phyloP scores from a whole-genome alignment of 352 stramenopile species.

The Phytophthora constricta region DNA sequence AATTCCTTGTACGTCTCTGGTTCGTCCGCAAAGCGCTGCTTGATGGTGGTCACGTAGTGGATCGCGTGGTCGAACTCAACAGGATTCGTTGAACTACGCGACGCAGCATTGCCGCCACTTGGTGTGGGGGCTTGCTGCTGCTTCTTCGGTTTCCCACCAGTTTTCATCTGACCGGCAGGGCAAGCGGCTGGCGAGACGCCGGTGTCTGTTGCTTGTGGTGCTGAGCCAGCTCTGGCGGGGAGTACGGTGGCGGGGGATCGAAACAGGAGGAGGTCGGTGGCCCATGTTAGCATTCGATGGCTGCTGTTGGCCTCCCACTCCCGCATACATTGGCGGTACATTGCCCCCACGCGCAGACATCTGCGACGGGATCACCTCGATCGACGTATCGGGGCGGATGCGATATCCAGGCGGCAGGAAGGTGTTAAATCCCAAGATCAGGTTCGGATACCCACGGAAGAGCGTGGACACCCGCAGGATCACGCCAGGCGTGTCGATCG shows the following conservation, averaged over 20 bases:
- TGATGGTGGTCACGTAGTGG: slow-evolving; percentile 99
- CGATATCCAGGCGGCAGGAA: slow-evolving; percentile 96
- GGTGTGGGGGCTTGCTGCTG: slow-evolving; percentile 27
- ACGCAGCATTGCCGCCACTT: slow-evolving; percentile 33
- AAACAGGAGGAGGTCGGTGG: slow-evolving; percentile 71
- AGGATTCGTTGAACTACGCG: slow-evolving; percentile 76
- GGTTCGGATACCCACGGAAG: slow-evolving; percentile 98
- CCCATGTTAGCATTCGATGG: slow-evolving; percentile 43
- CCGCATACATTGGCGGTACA: slow-evolving; percentile 45
- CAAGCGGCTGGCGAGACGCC: slow-evolving; percentile 56
- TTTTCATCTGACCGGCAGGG: slow-evolving; percentile 38
- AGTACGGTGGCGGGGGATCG: slow-evolving; percentile 78
- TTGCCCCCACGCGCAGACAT: slow-evolving; percentile 49
- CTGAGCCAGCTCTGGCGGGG: slow-evolving; percentile 50
- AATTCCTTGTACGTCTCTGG: slow-evolving; percentile 99
- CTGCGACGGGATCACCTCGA: slow-evolving; percentile 79
- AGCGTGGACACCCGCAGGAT: slow-evolving; percentile 98
- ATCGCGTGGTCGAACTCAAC: slow-evolving; percentile 99
- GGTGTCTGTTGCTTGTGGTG: slow-evolving; percentile 56
- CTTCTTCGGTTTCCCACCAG: slow-evolving; percentile 69
- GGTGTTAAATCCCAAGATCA: slow-evolving; percentile 99
- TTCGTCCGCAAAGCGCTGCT: slow-evolving; percentile 97
- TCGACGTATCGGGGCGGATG: slow-evolving; percentile 85
- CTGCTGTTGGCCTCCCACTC: slow-evolving; percentile 37
- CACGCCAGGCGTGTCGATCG: slow-evolving; percentile 98